A percentile compares a stretch with the other conserved stretches of the same genome.
Evolutionary conservation across 2,329 filamentous ascomycete species (phyloP).

Genomic region (Penicillium sp.): DNA sequence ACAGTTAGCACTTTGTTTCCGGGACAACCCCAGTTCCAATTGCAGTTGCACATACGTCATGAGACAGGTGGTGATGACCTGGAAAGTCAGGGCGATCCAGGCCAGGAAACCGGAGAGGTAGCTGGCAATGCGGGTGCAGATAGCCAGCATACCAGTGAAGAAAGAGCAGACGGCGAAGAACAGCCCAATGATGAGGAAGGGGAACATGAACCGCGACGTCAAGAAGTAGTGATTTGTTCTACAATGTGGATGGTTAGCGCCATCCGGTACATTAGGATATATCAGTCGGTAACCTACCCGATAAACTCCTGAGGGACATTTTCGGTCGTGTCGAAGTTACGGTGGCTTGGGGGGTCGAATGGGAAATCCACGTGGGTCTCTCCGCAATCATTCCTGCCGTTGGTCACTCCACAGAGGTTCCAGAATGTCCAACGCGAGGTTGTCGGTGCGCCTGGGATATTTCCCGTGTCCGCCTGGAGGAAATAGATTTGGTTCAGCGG

Average conservation of each 20-base stretch:
- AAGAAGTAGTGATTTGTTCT: conserved; percentile 64
- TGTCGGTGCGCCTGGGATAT: conserved; percentile 59
- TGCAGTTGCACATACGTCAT: conserved; percentile 51
- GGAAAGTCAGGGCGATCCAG: conserved; percentile 50
- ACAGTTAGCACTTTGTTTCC: conserved; percentile 10
- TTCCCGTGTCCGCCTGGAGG: conserved; percentile 66
- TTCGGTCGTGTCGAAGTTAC: conserved; percentile 51
- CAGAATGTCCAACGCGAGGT: conserved; percentile 84
- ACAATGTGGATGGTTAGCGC: conserved; percentile 12
- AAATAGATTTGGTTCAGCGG: conserved; percentile 74
- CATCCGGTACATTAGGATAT: background rate
- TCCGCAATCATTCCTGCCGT: conserved; percentile 55
- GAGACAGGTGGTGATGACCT: conserved; percentile 48
- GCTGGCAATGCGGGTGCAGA: conserved; percentile 46
- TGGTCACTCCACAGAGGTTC: conserved; percentile 62
- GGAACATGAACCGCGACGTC: conserved; percentile 85
- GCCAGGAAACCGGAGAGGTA: conserved; percentile 47
- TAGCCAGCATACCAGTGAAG: conserved; percentile 39
- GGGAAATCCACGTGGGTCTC: conserved; percentile 54
- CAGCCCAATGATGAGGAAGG: conserved; percentile 75
- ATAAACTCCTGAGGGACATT: conserved; percentile 50
- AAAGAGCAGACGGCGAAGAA: conserved; percentile 56
- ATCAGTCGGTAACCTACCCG: conserved; percentile 34
- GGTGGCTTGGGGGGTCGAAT: conserved; percentile 50
- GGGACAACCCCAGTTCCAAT: background rate